Conservation (phyloP, 2,329 filamentous ascomycete genomes). For the Pseudopithomyces maydicus region DNA sequence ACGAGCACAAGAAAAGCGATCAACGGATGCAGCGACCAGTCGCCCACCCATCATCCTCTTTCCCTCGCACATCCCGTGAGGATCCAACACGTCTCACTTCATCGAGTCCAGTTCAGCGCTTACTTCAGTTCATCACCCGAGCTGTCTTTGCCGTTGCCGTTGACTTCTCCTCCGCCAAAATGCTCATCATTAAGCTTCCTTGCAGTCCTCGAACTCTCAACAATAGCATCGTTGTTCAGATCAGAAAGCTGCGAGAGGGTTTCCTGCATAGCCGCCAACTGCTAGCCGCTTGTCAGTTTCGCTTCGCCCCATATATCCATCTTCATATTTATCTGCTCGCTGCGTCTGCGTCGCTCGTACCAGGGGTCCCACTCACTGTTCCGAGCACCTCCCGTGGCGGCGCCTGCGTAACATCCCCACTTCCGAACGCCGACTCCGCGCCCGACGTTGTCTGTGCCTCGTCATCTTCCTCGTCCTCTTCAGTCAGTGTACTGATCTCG, state of each 20-base stretch:
- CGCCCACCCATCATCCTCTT: no score
- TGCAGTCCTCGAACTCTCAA: slow-evolving; percentile 39
- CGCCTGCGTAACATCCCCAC: slow-evolving; percentile 5
- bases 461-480: slow-evolving; percentile 34
- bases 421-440: slow-evolving; percentile 6
- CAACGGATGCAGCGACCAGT: no score
- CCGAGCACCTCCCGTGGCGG: slow-evolving; percentile 35
- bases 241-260: slow-evolving; percentile 41
- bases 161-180: slow-evolving; percentile 23
- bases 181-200: slow-evolving; percentile 35
- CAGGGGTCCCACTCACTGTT: slow-evolving; percentile 35
- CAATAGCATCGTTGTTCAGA: slow-evolving; percentile 41
- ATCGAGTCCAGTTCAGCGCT: no score
- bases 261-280: slow-evolving; percentile 47
- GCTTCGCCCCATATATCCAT: neutral
- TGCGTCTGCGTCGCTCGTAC: no score
- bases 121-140: slow-evolving; percentile 4
- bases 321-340: no score
- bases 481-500: slow-evolving; percentile 34
- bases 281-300: slow-evolving; percentile 40
- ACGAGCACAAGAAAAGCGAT: no score
- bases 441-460: slow-evolving; percentile 22
- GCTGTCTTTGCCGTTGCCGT: slow-evolving; percentile 10
- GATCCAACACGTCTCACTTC: no score
- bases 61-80: no score